Conservation (phyloP, 2,329 filamentous ascomycete species). For the Penicillium crustosum region DNA sequence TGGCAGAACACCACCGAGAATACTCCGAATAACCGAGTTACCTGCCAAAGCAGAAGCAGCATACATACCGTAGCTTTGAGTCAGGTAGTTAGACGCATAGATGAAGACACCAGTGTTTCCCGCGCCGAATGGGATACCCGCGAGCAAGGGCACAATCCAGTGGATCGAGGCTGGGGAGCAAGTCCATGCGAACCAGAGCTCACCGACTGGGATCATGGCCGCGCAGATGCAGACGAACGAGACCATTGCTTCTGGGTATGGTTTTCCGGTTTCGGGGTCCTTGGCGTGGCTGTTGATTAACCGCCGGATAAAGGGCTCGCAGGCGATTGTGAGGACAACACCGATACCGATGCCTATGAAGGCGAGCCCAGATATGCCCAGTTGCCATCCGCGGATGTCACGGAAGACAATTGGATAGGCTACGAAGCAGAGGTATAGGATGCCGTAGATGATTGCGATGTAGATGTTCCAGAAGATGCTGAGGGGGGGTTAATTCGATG, state of each 20-base stretch:
- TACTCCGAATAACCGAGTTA: constrained; percentile 70
- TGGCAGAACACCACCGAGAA: constrained; percentile 75
- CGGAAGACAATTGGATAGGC: constrained; percentile 84
- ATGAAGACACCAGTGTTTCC: constrained; percentile 80
- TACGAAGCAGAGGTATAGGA: constrained; percentile 87
- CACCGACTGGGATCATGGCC: constrained; percentile 70
- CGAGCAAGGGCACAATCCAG: constrained; percentile 76
- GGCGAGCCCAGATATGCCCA: constrained; percentile 71
- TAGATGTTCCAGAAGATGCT: constrained; percentile 74
- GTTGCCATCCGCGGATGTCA: constrained; percentile 71
- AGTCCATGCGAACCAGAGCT: constrained; percentile 88
- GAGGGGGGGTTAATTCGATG: constrained; percentile 6
- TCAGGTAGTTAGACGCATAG: constrained; percentile 77
- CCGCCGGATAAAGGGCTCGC: constrained; percentile 68
- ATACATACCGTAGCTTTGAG: constrained; percentile 76
- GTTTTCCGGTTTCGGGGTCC: constrained; percentile 72
- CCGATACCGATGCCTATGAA: constrained; percentile 72
- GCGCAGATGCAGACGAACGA: constrained; percentile 76
- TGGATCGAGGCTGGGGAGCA: constrained; percentile 74
- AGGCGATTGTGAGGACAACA: constrained; percentile 51
- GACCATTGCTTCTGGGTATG: constrained; percentile 76
- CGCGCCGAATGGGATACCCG: constrained; percentile 74
- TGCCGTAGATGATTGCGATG: constrained; percentile 76
- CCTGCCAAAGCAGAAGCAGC: constrained; percentile 77
- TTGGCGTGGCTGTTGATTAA: constrained; percentile 74